Conservation (phyloP, 805 yeast genomes). For the Candida koratica region DNA sequence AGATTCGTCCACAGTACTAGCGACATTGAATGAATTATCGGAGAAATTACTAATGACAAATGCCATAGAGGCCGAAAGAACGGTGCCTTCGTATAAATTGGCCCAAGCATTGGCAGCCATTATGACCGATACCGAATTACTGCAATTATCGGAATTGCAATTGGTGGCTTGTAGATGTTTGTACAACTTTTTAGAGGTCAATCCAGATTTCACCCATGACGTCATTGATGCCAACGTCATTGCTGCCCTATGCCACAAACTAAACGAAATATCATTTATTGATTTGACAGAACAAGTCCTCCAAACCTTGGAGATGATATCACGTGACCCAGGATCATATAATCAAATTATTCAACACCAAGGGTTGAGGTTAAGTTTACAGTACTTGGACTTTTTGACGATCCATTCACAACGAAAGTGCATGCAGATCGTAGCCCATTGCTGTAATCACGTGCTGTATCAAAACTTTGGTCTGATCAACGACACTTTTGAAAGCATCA, state of each 20-base stretch:
- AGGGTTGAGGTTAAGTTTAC: slow-evolving; percentile 61
- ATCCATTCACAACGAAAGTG: slow-evolving; percentile 86
- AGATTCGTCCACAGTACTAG: slow-evolving; percentile 60
- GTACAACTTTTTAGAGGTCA: slow-evolving; percentile 73
- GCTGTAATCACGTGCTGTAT: slow-evolving; percentile 48
- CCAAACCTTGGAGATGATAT: slow-evolving; percentile 66
- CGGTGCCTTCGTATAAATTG: slow-evolving; percentile 57
- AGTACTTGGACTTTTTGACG: slow-evolving; percentile 82
- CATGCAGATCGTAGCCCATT: slow-evolving; percentile 64
- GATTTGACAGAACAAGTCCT: slow-evolving; percentile 91
- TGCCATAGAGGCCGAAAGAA: slow-evolving; percentile 55
- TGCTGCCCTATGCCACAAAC: slow-evolving; percentile 58
- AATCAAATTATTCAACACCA: slow-evolving; percentile 52
- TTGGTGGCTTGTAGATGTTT: slow-evolving; percentile 80
- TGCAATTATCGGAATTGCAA: slow-evolving; percentile 73
- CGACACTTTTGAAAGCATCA: slow-evolving; percentile 57
- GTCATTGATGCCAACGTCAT: slow-evolving; percentile 66
- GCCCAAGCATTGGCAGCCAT: slow-evolving; percentile 53
- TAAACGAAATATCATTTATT: slow-evolving; percentile 74
- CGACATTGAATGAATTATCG: slow-evolving; percentile 61
- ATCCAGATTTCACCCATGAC: slow-evolving; percentile 57
- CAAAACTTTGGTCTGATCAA: slow-evolving; percentile 46
- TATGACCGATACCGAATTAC: slow-evolving; percentile 52
- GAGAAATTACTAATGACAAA: slow-evolving; percentile 68
- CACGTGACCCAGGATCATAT: slow-evolving; percentile 49